Conservation (phyloP, 257 asterid genomes). For the Petunia axillaris region DNA sequence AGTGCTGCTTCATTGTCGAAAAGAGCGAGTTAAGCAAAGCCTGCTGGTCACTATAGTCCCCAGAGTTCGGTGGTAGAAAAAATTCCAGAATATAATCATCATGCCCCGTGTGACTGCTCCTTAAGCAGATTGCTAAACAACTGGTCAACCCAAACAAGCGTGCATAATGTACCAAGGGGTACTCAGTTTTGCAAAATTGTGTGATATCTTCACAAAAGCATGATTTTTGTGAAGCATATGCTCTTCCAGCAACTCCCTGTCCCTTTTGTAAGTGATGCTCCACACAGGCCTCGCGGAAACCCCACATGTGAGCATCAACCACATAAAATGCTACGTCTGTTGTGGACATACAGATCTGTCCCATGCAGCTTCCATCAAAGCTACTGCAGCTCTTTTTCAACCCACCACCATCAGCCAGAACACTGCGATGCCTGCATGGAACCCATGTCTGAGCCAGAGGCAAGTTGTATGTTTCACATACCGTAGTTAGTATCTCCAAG, state of each 20-base stretch:
- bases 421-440: slow-evolving; percentile 29
- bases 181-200: slow-evolving; percentile 31
- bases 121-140: slow-evolving; percentile 29
- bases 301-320: slow-evolving; percentile 32
- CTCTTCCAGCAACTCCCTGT: slow-evolving; percentile 37
- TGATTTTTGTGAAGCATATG: slow-evolving; percentile 23
- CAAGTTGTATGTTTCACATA: slow-evolving; percentile 30
- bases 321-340: slow-evolving; percentile 29
- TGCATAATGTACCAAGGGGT: slow-evolving; percentile 39
- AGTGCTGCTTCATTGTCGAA: slow-evolving; percentile 73
- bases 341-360: slow-evolving; percentile 29
- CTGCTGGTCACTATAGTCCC: slow-evolving; percentile 53
- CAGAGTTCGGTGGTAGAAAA: slow-evolving; percentile 31
- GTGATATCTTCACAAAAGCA: slow-evolving; percentile 34
- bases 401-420: slow-evolving; percentile 26
- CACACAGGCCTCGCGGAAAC: slow-evolving; percentile 33
- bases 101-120: slow-evolving; percentile 20
- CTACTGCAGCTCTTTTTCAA: slow-evolving; percentile 30
- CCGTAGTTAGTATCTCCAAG: slow-evolving; percentile 30
- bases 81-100: slow-evolving; percentile 32
- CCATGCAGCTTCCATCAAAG: slow-evolving; percentile 29
- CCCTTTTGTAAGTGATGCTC: slow-evolving; percentile 36
- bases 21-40: slow-evolving; percentile 62
- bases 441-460: slow-evolving; percentile 43
- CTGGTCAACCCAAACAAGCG: slow-evolving; percentile 30